Base-by-base conservation (phyloP, 345 rosid genomes). In the Populus pruinosa region DNA sequence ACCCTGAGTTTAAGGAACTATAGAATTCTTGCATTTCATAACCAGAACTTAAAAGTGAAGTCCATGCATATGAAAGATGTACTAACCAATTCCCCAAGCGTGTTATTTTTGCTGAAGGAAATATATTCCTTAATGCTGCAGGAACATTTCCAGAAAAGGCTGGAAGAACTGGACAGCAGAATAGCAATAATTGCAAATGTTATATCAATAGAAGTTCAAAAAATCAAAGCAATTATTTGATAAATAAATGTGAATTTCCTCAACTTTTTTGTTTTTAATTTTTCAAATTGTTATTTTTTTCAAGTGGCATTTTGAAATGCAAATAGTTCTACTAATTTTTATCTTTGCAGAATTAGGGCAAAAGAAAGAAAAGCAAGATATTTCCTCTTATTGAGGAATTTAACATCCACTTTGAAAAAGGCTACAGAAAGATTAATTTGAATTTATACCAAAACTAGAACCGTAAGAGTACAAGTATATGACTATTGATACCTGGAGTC, bases 111-210 rank as follows among this genome's bases (percentile, higher is more conserved):
- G 93, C 93, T 76, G 87, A 89, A 55, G 95, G 91, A 80, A 85
- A 91, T 77, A 81, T 78, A 43, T 83, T 66, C 77, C 77, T 85
- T 65, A 89, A 74, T 76, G 84, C 89, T 12, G 91, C 89, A 36
- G 95, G 95, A 78, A 89, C 82, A 75, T 87, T 89, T 75, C 95
- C 95, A 65, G 95, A 89, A 76, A 91, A 91, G 31, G 91, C 93
- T 59, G 95, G 95, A 77, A 89, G 89, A 76, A 91, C 95, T 91
- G 86, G 71, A 82, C 75, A 77, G 35, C 71, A 81, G 50, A 76
- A 79, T 50, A 68, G 53, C 53, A 73, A 64, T 71, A 55, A 66
- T 65, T 59, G 61, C 71, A 53, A 63, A 23, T 17, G 68, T 31
- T 49, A 53, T 39, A 18, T 69, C 25, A 6, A 65, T 5, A 33